These are phyloP conservation scores for Neonectria punicea DNA, from an alignment of 2,329 filamentous ascomycete genomes.

Conservation along the genomic window DNA sequence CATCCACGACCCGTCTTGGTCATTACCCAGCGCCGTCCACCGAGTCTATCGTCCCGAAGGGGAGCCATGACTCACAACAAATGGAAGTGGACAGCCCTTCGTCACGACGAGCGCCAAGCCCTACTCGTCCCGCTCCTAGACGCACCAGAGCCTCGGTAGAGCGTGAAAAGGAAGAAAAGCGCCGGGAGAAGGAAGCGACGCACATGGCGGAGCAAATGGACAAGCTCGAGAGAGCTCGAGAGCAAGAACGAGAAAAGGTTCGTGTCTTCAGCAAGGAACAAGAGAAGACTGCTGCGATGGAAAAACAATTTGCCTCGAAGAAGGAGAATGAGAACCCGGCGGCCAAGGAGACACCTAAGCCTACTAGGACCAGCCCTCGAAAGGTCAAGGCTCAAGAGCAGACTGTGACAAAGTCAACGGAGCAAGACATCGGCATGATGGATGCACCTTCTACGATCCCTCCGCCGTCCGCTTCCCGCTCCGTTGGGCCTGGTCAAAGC, in stretches of 20 bases:
- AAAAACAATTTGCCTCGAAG: constrained; percentile 62
- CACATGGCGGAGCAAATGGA: constrained; percentile 68
- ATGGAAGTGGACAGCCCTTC: constrained; percentile 26
- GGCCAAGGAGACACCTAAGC: constrained; percentile 55
- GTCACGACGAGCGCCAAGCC: constrained; percentile 49
- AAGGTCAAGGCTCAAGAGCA: constrained; percentile 55
- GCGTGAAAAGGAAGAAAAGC: constrained; percentile 72
- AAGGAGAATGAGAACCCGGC: constrained; percentile 60
- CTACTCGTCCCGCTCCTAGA: constrained; percentile 55
- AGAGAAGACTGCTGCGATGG: constrained; percentile 63
- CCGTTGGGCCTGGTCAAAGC: constrained; percentile 58
- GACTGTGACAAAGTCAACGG: constrained; percentile 37
- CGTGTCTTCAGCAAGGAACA: constrained; percentile 67
- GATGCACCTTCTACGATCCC: constrained; percentile 66
- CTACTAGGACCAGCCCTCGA: constrained; percentile 63
- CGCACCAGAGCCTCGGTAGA: constrained; percentile 69
- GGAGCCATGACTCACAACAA: constrained; percentile 36
- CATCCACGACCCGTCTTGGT: constrained; percentile 60
- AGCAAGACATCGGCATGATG: constrained; percentile 64
- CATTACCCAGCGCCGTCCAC: constrained; percentile 58
- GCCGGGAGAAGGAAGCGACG: constrained; percentile 72
- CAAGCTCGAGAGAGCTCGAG: constrained; percentile 74
- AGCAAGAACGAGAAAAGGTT: constrained; percentile 77
- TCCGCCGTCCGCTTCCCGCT: constrained; percentile 68
- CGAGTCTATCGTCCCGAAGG: constrained; percentile 55